These are phyloP conservation scores for Acidomyces sp. DNA, from an alignment of 495 filamentous ascomycete genomes.

Conservation along the genomic window DNA sequence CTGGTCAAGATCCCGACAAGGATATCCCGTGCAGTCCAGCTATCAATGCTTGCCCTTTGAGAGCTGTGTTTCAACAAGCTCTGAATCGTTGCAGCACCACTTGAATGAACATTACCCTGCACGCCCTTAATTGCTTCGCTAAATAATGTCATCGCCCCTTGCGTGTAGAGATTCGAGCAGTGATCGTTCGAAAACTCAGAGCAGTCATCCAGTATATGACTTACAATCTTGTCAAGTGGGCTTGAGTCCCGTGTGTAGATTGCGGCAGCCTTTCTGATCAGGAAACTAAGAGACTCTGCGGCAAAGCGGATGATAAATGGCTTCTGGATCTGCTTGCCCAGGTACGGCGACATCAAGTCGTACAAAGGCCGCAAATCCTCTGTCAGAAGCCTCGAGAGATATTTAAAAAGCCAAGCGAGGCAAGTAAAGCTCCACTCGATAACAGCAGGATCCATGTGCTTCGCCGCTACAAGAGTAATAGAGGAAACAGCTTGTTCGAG, in stretches of 20 bases:
- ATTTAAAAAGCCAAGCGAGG: conserved; percentile 93
- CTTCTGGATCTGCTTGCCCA: conserved; percentile 72
- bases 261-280: conserved; percentile 74
- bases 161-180: conserved; percentile 50
- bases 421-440: conserved; percentile 95
- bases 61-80: conserved; percentile 36
- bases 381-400: conserved; percentile 71
- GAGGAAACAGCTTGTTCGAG: conserved; percentile 59
- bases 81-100: conserved; percentile 53
- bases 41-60: not conserved
- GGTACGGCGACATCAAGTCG: conserved; percentile 66
- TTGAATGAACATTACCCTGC: conserved; percentile 67
- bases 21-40: conserved; percentile 33
- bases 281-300: conserved; percentile 86
- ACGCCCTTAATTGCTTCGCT: conserved; percentile 77
- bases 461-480: conserved; percentile 50
- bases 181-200: conserved; percentile 22
- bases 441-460: conserved; percentile 55
- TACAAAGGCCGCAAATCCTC: conserved; percentile 75
- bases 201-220: conserved; percentile 56
- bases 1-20: conserved; percentile 62
- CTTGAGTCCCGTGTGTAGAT: conserved; percentile 54
- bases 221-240: conserved; percentile 54
- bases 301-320: conserved; percentile 78
- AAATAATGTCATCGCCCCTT: conserved; percentile 83